Evolutionary conservation across 768 basidiomycete genomes (phyloP).

Genomic region (Boletus rex-veris): DNA sequence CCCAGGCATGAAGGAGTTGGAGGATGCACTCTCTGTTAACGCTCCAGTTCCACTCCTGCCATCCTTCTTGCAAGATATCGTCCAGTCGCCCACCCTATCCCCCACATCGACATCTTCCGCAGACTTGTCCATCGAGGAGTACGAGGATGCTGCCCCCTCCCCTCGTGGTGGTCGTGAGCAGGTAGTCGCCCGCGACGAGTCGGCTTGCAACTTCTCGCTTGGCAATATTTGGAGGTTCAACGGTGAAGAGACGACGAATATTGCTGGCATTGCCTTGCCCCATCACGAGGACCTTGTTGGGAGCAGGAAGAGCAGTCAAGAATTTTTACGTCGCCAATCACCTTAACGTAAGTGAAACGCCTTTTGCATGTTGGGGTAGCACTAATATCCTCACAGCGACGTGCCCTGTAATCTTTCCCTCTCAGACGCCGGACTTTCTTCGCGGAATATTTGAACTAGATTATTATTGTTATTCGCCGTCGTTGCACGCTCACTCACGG

Average conservation of each 20-base stretch:
- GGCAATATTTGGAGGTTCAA: conserved; percentile 70
- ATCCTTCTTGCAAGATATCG: conserved; percentile 72
- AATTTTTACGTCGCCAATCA: conserved; percentile 32
- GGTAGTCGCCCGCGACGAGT: conserved; percentile 26
- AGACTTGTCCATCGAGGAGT: conserved; percentile 62
- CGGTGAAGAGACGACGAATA: conserved; percentile 61
- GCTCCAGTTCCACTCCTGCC: conserved; percentile 61
- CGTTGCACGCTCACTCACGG: conserved; percentile 25
- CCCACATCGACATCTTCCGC: conserved; percentile 64
- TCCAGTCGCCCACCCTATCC: conserved; percentile 64
- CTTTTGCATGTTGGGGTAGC: not conserved
- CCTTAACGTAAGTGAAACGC: conserved; percentile 18
- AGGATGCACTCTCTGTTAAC: conserved; percentile 20
- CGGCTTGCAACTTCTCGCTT: conserved; percentile 32
- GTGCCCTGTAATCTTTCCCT: not conserved
- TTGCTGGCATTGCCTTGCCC: conserved; percentile 49
- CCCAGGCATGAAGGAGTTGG: conserved; percentile 27
- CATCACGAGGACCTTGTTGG: conserved; percentile 37
- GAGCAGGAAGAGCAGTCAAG: conserved; percentile 40
- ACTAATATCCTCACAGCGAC: not conserved
- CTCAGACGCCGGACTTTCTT: conserved; percentile 6
- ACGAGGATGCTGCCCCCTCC: conserved; percentile 35
- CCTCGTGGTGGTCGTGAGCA: conserved; percentile 27
- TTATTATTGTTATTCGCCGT: conserved; percentile 30
- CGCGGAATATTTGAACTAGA: conserved; percentile 28